These are phyloP conservation scores for Auriscalpium orientale DNA, from an alignment of 768 basidiomycete species.

Conservation along the genomic window DNA sequence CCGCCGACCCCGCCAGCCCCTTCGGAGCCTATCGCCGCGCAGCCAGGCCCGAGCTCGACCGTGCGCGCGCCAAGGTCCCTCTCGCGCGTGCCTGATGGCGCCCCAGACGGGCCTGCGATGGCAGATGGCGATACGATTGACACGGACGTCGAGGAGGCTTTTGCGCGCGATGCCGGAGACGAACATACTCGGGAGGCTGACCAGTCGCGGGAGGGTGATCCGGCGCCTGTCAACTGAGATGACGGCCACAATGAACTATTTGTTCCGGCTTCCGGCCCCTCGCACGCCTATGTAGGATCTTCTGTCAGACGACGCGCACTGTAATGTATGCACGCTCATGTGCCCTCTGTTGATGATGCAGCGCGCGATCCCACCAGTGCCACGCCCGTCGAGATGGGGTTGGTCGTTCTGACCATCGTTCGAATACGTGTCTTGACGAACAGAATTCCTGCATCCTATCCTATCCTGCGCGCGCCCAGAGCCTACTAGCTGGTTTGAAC, in stretches of 20 bases:
- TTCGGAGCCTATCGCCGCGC: not conserved
- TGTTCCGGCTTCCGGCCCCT: not conserved
- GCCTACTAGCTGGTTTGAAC: too few species aligned
- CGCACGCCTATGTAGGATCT: not conserved
- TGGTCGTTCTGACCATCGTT: too few species aligned
- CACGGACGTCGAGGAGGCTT: not conserved
- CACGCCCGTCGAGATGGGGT: too few species aligned
- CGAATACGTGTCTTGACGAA: too few species aligned
- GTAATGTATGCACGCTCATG: not conserved
- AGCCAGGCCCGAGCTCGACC: constrained; percentile 4
- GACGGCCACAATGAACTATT: not conserved
- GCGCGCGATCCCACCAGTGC: too few species aligned
- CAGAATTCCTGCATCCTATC: too few species aligned
- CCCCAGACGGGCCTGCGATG: not conserved
- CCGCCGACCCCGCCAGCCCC: not conserved
- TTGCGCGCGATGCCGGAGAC: not conserved
- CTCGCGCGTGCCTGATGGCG: not conserved
- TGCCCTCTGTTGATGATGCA: too few species aligned
- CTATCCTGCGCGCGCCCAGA: too few species aligned
- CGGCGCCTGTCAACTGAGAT: not conserved
- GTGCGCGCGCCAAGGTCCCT: not conserved
- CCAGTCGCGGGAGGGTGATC: not conserved
- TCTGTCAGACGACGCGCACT: not conserved
- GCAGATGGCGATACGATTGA: not conserved
- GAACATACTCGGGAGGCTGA: not conserved